phyloP scores from a whole-genome alignment of 23 red algal species.

The Chondrus crispus region DNA sequence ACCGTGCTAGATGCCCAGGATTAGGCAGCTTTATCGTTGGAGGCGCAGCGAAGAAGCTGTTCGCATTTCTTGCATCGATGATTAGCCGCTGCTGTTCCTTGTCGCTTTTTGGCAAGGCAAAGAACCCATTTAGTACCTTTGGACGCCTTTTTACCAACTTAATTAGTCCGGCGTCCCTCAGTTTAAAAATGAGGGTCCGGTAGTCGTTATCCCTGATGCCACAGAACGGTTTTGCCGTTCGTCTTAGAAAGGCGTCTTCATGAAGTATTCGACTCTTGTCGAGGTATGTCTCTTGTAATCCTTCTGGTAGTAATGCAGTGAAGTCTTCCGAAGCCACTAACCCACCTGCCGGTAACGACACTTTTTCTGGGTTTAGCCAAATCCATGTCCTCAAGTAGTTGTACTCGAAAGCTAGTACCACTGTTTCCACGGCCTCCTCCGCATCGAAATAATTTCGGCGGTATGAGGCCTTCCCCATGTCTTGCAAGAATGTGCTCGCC shows the following conservation, averaged over 20 bases:
- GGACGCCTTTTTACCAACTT: neutral
- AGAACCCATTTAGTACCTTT: neutral
- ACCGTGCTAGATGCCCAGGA: neutral
- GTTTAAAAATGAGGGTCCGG: no score
- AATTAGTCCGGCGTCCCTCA: neutral
- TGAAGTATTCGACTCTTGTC: no score
- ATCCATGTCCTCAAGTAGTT: neutral
- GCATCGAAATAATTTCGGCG: conserved; percentile 1
- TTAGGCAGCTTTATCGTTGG: neutral
- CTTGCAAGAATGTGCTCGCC: neutral
- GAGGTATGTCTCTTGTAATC: neutral
- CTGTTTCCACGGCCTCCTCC: neutral
- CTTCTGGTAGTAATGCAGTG: neutral
- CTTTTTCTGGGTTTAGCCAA: neutral
- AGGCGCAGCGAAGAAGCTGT: neutral
- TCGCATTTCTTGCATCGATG: neutral
- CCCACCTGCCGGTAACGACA: neutral
- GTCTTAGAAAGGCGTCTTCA: no score
- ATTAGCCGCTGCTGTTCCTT: neutral
- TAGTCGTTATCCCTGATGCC: no score
- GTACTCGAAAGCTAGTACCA: neutral
- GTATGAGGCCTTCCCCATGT: neutral
- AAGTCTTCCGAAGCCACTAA: neutral
- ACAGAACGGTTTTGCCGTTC: no score
- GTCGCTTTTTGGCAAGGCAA: neutral